A percentile compares a stretch with the other conserved stretches of the same genome.
These are phyloP conservation scores for Thraustochytrium striatum DNA, from an alignment of 352 stramenopile genomes.

Conservation along the genomic window DNA sequence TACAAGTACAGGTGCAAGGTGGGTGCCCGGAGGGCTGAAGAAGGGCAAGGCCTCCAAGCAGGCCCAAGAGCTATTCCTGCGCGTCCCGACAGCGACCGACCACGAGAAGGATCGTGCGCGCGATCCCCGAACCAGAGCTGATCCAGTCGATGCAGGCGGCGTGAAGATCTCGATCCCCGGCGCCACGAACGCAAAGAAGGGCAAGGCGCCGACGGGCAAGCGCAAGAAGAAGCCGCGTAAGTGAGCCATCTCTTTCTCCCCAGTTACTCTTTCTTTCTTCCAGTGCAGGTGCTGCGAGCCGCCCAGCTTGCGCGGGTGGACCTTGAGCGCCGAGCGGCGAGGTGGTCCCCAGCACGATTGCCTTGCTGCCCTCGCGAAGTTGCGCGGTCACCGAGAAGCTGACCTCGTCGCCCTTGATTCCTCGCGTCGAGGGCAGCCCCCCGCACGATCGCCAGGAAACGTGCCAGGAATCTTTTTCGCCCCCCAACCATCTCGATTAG, in stretches of 20 bases:
- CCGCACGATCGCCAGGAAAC: too few relatives aligned
- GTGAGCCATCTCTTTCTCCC: not conserved
- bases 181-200: constrained; percentile 51
- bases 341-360: constrained; percentile 89
- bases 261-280: constrained; percentile 43
- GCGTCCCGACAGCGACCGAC: constrained; percentile 28
- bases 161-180: constrained; percentile 78
- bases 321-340: constrained; percentile 91
- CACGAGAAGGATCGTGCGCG: constrained; percentile 79
- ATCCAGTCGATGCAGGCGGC: constrained; percentile 77
- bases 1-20: constrained; percentile 89
- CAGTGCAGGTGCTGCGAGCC: constrained; percentile 48
- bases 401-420: constrained; percentile 77
- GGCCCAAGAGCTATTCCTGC: constrained; percentile 64
- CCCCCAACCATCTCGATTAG: too few relatives aligned
- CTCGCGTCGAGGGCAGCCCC: too few relatives aligned
- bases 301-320: constrained; percentile 66
- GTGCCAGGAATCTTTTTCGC: too few relatives aligned
- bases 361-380: constrained; percentile 93
- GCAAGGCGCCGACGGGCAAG: too few relatives aligned
- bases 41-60: constrained; percentile 82
- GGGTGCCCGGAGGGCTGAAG: constrained; percentile 74
- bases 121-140: constrained; percentile 76
- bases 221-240: not conserved
- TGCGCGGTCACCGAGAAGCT: constrained; percentile 89